Evolutionary conservation across 2,329 filamentous ascomycete species (phyloP).

Genomic region (Xylariaceae sp.): DNA sequence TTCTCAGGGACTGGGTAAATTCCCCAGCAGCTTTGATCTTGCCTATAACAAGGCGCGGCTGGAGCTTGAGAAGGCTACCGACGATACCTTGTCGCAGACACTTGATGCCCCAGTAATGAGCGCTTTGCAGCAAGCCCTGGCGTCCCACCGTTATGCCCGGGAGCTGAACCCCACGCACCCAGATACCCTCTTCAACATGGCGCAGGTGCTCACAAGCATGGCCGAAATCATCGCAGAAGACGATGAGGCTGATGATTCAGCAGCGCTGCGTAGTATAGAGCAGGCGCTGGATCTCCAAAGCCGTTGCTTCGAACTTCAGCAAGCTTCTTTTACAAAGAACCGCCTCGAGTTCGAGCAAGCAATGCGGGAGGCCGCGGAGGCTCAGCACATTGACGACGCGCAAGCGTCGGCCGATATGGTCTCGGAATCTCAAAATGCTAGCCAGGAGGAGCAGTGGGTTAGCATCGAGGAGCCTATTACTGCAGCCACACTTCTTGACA

Average conservation of each 20-base stretch:
- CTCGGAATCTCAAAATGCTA: conserved; percentile 26
- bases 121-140: conserved; percentile 56
- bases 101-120: conserved; percentile 50
- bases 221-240: conserved; percentile 56
- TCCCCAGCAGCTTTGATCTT: conserved; percentile 62
- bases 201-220: conserved; percentile 63
- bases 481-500: conserved; percentile 62
- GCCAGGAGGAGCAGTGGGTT: conserved; percentile 56
- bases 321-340: conserved; percentile 30
- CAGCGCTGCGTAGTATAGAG: conserved; percentile 38
- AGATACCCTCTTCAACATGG: conserved; percentile 68
- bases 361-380: conserved; percentile 25
- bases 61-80: conserved; percentile 65
- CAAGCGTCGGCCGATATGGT: conserved; percentile 24
- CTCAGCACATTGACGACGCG: conserved; percentile 15
- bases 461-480: conserved; percentile 64
- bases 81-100: conserved; percentile 57
- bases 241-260: conserved; percentile 40
- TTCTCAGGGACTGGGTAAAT: conserved; percentile 56
- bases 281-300: conserved; percentile 30
- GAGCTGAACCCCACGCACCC: conserved; percentile 57
- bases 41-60: conserved; percentile 74
- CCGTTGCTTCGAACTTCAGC: conserved; percentile 50
- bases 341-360: conserved; percentile 30
- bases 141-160: conserved; percentile 60